Conservation (phyloP, 2,329 filamentous ascomycete species). For the Beauveria scarabaeidicola region DNA sequence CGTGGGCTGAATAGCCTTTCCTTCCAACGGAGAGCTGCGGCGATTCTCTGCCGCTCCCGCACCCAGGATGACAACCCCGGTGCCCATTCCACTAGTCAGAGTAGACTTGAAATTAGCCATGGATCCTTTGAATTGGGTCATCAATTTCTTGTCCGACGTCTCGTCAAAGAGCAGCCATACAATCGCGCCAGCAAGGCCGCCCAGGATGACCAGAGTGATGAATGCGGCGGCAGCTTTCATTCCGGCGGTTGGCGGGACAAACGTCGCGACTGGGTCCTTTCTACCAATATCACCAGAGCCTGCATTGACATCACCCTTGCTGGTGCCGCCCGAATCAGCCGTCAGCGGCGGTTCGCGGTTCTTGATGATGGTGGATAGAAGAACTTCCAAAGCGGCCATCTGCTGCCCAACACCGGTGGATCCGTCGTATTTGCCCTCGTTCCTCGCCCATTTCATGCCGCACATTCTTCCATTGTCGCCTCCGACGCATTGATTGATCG, state of each 20-base stretch:
- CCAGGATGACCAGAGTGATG: conserved; percentile 48
- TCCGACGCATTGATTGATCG: conserved; percentile 48
- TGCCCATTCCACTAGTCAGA: conserved; percentile 12
- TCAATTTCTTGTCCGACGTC: conserved; percentile 24
- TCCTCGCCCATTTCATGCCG: conserved; percentile 47
- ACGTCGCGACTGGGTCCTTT: conserved; percentile 21
- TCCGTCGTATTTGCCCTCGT: conserved; percentile 46
- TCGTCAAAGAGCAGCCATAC: conserved; percentile 43
- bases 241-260: conserved; percentile 35
- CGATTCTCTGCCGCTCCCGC: conserved; percentile 19
- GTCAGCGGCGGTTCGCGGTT: conserved; percentile 35
- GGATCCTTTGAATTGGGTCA: conserved; percentile 23
- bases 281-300: conserved; percentile 39
- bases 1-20: conserved; percentile 17
- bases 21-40: conserved; percentile 11
- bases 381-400: conserved; percentile 60
- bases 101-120: not conserved
- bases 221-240: conserved; percentile 64
- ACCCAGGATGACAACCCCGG: conserved; percentile 11
- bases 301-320: conserved; percentile 35
- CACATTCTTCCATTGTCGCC: conserved; percentile 50
- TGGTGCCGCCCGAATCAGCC: conserved; percentile 49
- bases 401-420: conserved; percentile 58
- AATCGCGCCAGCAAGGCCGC: conserved; percentile 44
- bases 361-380: conserved; percentile 52